Conservation (phyloP, 2,329 filamentous ascomycete species). For the Parasarocladium wereldwijsianum region DNA sequence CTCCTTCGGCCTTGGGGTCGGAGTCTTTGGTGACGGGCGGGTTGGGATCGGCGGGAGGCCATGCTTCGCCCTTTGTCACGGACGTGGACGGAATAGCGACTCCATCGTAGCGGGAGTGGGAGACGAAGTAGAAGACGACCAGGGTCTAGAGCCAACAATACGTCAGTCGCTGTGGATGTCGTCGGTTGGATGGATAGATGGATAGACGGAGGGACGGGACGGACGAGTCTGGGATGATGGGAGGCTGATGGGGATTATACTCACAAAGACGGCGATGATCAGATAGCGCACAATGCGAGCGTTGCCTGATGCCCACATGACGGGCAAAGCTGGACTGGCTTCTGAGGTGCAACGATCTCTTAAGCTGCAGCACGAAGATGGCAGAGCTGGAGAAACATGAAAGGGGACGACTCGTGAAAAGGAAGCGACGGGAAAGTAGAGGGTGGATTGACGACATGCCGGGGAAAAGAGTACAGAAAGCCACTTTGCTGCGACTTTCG, state of each 20-base stretch:
- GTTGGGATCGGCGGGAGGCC: slow-evolving; percentile 3
- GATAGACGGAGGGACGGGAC: slow-evolving; percentile 6
- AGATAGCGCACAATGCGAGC: slow-evolving; percentile 66
- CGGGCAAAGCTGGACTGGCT: too few relatives aligned
- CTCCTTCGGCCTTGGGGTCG: slow-evolving; percentile 1
- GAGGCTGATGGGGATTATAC: slow-evolving; percentile 22
- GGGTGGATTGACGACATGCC: too few relatives aligned
- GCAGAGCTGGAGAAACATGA: too few relatives aligned
- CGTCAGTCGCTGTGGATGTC: slow-evolving; percentile 8
- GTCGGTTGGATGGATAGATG: slow-evolving; percentile 8
- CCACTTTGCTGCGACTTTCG: too few relatives aligned
- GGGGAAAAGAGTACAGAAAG: too few relatives aligned
- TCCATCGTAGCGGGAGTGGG: slow-evolving; percentile 36
- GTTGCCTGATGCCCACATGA: slow-evolving; percentile 48
- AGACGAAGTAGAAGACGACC: slow-evolving; percentile 70
- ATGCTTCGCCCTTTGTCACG: slow-evolving; percentile 3
- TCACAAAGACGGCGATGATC: slow-evolving; percentile 71
- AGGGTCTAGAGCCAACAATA: slow-evolving; percentile 31
- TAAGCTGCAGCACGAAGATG: too few relatives aligned
- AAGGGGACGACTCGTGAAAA: too few relatives aligned
- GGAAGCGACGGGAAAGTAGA: too few relatives aligned
- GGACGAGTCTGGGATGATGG: too few relatives aligned
- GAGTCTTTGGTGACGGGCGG: not conserved
- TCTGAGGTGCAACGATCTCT: too few relatives aligned
- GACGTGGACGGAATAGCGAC: slow-evolving; percentile 12